Base-by-base conservation (phyloP, 2,329 filamentous ascomycete species). In the Mariannaea elegans region DNA sequence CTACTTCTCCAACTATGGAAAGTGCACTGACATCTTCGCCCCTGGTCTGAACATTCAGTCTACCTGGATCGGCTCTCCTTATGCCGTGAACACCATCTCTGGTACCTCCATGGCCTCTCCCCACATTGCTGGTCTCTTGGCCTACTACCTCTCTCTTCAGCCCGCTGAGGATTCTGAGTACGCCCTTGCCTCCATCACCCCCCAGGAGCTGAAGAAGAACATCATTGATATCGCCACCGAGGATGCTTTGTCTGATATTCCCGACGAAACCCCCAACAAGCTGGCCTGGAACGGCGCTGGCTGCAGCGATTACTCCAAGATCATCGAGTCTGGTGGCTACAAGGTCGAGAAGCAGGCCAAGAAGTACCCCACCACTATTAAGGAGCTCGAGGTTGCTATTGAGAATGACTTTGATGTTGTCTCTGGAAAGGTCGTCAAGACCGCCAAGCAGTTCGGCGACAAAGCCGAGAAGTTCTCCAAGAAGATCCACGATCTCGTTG, bases 1-100 rank as follows among this genome's bases (percentile, higher is more conserved):
- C 67, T 99, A 98, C 88, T 99, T 99, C 89, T 99, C 96, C 88
- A 99, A 99, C 91, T 98, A 90, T 80, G 95, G 95, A 79, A 95
- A 94, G 86, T 99, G 95, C 87, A 97, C 94, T 78, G 95, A 99
- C 81, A 97, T 99, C 85, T 99, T 99, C 74, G 95, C 94, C 65
- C 95, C 95, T 62, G 95, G 95, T 75, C 86, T 97, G 73, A 97
- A 93, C 89, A 97, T 99, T 73, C 87, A 92, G 72, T 99, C 95
- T 67, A 98, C 95, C 78, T 99, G 95, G 95, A 97, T 97, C 73
- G 95, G 96, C 77, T 94, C 90, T 87, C 91, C 95, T 80, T 90
- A 94, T 74, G 94, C 95, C 74, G 88, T 93, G 83, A 99, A 99
- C 89, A 97, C 93, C 82, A 99, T 99, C 83, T 98, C 94, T 39